Conservation (phyloP, 2,329 filamentous ascomycete species). For the Diplodia scrobiculata region DNA sequence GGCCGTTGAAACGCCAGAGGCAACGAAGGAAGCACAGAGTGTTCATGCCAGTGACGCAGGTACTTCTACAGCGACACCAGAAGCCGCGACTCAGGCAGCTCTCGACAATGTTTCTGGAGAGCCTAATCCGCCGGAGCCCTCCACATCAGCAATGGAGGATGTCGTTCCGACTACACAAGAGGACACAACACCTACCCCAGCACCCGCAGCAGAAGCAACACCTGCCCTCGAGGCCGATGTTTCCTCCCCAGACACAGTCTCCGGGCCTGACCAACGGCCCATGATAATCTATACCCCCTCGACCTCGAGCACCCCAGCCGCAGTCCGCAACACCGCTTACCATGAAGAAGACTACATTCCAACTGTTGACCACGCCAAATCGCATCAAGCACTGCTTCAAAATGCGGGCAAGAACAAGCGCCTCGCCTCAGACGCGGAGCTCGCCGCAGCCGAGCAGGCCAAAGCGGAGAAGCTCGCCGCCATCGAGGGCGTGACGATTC, state of each 20-base stretch:
- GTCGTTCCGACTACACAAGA: constrained; percentile 31
- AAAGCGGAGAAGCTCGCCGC: constrained; percentile 66
- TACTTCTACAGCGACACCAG: constrained; percentile 36
- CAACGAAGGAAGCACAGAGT: constrained; percentile 31
- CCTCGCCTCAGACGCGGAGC: constrained; percentile 78
- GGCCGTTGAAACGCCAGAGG: constrained; percentile 37
- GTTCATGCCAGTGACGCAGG: constrained; percentile 38
- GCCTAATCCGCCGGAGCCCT: constrained; percentile 27
- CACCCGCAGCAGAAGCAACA: constrained; percentile 31
- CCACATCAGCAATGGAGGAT: constrained; percentile 26
- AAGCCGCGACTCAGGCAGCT: constrained; percentile 36
- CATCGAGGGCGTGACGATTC: constrained; percentile 68
- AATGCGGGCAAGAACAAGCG: constrained; percentile 69
- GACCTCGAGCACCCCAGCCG: constrained; percentile 70
- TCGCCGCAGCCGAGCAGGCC: constrained; percentile 68
- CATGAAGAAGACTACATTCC: constrained; percentile 76
- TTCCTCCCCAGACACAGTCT: constrained; percentile 31
- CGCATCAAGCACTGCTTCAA: constrained; percentile 69
- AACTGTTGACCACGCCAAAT: constrained; percentile 73
- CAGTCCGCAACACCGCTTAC: constrained; percentile 63
- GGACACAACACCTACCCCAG: constrained; percentile 34
- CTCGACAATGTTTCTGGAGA: constrained; percentile 36
- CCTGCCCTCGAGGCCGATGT: constrained; percentile 32
- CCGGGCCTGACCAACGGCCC: constrained; percentile 47
- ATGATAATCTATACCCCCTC: constrained; percentile 79